Conservation (phyloP, 768 basidiomycete genomes). For the Suillus luteus region DNA sequence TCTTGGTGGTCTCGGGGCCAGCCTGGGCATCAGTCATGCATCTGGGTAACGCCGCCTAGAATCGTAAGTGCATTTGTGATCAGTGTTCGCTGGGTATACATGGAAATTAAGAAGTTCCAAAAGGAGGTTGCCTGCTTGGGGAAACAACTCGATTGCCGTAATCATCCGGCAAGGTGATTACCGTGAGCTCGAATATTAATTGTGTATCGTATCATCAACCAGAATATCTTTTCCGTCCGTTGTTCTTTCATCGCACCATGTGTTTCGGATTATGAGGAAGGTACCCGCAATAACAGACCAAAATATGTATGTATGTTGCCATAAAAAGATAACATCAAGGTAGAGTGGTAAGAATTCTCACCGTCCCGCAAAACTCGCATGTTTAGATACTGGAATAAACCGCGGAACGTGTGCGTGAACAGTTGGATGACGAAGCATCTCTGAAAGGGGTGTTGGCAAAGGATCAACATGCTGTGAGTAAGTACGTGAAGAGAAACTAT, state of each 20-base stretch:
- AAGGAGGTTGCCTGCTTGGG: neutral
- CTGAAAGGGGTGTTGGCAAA: constrained; percentile 56
- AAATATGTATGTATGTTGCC: neutral
- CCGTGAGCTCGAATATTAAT: neutral
- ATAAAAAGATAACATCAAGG: neutral
- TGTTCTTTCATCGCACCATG: neutral
- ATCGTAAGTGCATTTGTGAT: neutral
- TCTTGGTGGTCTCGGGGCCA: neutral
- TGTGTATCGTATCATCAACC: neutral
- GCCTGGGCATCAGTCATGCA: neutral
- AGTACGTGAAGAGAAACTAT: constrained; percentile 18
- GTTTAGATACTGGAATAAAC: constrained; percentile 27
- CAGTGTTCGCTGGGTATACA: neutral
- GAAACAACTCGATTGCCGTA: neutral
- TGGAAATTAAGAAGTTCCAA: neutral
- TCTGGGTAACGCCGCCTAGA: neutral
- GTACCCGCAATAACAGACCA: neutral
- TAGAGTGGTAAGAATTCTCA: constrained; percentile 14
- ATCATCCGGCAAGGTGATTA: neutral
- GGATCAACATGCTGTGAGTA: constrained; percentile 40
- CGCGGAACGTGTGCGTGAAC: constrained; percentile 10
- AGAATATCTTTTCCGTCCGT: neutral
- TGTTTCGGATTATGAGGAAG: neutral
- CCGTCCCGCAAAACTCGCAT: constrained; percentile 35
- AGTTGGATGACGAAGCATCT: constrained; percentile 43